These are phyloP conservation scores for Botryotinia globosa DNA, from an alignment of 2,329 filamentous ascomycete genomes.

Conservation along the genomic window DNA sequence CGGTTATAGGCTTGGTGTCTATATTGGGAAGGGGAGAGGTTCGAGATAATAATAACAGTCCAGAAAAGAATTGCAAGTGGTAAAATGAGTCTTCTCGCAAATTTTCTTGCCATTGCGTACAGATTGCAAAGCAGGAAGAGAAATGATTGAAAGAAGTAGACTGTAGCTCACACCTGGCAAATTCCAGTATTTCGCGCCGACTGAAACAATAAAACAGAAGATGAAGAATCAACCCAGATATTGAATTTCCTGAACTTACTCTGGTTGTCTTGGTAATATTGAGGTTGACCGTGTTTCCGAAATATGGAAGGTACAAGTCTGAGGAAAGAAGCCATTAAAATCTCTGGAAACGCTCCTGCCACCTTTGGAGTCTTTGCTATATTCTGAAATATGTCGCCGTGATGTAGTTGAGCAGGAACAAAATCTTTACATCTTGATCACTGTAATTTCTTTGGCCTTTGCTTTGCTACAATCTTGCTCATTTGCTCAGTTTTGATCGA, in stretches of 20 bases:
- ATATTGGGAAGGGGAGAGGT: not conserved
- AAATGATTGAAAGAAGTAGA: not conserved
- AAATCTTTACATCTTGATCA: not conserved
- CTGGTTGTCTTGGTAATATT: not conserved
- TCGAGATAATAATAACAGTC: constrained; percentile 18
- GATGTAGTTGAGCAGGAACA: not conserved
- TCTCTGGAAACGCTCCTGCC: not conserved
- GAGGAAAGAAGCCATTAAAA: not conserved
- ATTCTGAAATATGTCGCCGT: not conserved
- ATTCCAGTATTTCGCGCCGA: not conserved
- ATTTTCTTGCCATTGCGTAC: constrained; percentile 18
- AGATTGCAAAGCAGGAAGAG: not conserved
- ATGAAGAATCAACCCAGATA: not conserved
- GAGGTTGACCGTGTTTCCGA: not conserved
- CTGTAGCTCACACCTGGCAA: not conserved
- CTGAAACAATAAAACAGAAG: not conserved
- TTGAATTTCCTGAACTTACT: not conserved
- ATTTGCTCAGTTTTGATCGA: constrained; percentile 14
- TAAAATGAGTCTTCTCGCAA: constrained; percentile 25
- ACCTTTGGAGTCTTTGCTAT: not conserved
- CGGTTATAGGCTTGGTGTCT: not conserved
- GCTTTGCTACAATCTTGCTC: constrained; percentile 10
- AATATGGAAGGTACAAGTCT: not conserved
- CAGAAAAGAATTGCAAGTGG: constrained; percentile 24
- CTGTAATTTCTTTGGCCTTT: constrained; percentile 6